Evolutionary conservation across 2,329 filamentous ascomycete genomes (phyloP).

Genomic region (Apiospora kogelbergensis): DNA sequence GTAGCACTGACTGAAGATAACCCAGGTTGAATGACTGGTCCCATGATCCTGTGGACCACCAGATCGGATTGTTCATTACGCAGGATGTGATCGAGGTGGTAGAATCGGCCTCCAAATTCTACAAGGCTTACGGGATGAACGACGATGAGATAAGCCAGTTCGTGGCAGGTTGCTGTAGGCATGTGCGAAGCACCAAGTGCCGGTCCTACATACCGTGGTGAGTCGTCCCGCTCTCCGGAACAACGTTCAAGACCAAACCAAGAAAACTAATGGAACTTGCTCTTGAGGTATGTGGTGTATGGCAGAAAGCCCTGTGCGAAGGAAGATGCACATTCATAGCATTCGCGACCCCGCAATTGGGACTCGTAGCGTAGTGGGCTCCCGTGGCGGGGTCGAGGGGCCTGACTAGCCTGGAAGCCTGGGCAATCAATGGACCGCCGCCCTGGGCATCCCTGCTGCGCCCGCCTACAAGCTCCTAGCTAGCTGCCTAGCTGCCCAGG

Average conservation of each 20-base stretch:
- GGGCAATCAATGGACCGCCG: too few species aligned
- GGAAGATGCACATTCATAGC: too few species aligned
- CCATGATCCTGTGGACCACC: not conserved
- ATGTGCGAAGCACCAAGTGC: not conserved
- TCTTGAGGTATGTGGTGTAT: not conserved
- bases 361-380: too few species aligned
- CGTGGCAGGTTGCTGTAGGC: not conserved
- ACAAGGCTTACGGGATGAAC: not conserved
- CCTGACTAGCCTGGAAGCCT: too few species aligned
- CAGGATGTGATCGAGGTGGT: not conserved
- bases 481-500: too few species aligned
- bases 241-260: not conserved
- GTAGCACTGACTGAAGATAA: not conserved
- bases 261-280: not conserved
- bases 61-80: not conserved
- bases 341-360: slow-evolving; percentile 2
- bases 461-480: too few species aligned
- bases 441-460: not conserved
- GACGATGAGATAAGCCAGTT: not conserved
- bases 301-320: not conserved
- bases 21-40: not conserved
- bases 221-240: not conserved
- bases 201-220: not conserved
- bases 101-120: not conserved
- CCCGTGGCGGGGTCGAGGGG: too few species aligned